phyloP scores from a whole-genome alignment of 805 yeast species.

The Barnettozyma californica region DNA sequence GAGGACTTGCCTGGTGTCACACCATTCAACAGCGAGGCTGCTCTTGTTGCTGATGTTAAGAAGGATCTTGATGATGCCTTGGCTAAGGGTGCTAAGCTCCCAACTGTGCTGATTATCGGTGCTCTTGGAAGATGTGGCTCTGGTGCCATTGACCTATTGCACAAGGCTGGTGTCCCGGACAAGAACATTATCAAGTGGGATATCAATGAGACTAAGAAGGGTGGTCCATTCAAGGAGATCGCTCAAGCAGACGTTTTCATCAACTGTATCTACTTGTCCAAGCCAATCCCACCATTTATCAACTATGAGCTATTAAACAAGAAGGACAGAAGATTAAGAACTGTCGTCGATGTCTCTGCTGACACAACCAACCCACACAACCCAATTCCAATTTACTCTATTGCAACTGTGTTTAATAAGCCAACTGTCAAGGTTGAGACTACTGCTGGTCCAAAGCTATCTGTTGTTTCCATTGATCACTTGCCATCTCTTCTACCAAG shows the following conservation, averaged over 20 bases:
- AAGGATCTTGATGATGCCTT: constrained; percentile 51
- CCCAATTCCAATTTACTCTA: constrained; percentile 89
- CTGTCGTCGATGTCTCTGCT: constrained; percentile 96
- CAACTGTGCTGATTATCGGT: constrained; percentile 86
- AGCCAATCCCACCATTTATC: constrained; percentile 91
- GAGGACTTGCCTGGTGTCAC: constrained; percentile 73
- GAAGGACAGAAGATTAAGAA: constrained; percentile 70
- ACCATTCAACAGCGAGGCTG: constrained; percentile 79
- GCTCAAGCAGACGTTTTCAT: constrained; percentile 82
- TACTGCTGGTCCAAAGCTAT: constrained; percentile 74
- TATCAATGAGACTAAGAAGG: constrained; percentile 91
- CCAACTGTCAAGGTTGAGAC: constrained; percentile 88
- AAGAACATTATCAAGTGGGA: constrained; percentile 88
- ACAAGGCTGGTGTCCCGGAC: constrained; percentile 83
- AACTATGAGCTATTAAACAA: constrained; percentile 61
- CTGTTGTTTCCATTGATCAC: constrained; percentile 94
- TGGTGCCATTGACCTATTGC: constrained; percentile 86
- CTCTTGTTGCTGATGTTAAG: constrained; percentile 67
- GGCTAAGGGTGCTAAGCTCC: constrained; percentile 58
- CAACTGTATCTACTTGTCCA: constrained; percentile 91
- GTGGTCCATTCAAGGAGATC: constrained; percentile 96
- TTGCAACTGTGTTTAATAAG: constrained; percentile 84
- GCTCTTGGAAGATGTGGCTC: constrained; percentile 98
- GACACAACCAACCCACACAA: constrained; percentile 98
- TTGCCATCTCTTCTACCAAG: constrained; percentile 93